phyloP scores from a whole-genome alignment of 768 basidiomycete genomes.

The Bullera alba region DNA sequence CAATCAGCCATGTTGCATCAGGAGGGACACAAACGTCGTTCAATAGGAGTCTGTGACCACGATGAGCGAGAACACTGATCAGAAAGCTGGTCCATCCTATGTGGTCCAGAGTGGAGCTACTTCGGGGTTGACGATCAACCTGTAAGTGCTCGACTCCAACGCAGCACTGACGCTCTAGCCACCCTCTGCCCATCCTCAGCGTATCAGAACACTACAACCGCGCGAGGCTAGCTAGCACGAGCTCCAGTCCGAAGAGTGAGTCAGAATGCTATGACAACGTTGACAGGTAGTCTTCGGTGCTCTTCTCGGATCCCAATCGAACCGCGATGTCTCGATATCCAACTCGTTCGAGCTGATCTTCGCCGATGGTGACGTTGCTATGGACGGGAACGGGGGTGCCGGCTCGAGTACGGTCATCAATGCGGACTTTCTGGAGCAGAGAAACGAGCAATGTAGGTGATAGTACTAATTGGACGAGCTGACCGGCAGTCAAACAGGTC shows the following conservation, averaged over 20 bases:
- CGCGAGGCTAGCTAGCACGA: constrained; percentile 53
- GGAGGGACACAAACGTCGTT: background rate
- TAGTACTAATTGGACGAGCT: background rate
- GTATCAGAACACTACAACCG: constrained; percentile 93
- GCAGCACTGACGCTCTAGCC: constrained; percentile 52
- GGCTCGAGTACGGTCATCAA: background rate
- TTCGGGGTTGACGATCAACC: constrained; percentile 27
- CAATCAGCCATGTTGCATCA: background rate
- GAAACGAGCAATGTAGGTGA: constrained; percentile 76
- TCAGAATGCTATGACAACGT: constrained; percentile 45
- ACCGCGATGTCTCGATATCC: constrained; percentile 91
- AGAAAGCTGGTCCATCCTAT: background rate
- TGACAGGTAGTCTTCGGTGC: constrained; percentile 72
- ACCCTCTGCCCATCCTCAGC: constrained; percentile 91
- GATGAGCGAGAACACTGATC: background rate
- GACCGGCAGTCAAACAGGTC: constrained; percentile 78
- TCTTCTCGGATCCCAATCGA: constrained; percentile 85
- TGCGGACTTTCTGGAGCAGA: constrained; percentile 67
- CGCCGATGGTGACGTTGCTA: constrained; percentile 48
- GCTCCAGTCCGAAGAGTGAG: background rate
- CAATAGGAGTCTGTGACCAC: background rate
- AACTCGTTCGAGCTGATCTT: constrained; percentile 89
- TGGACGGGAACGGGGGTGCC: constrained; percentile 21
- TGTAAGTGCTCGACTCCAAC: constrained; percentile 11
- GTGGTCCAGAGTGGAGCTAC: constrained; percentile 6